Evolutionary conservation across 202 grass and related monocot species (phyloP).

Genomic region (Dendrocalamus latiflorus): DNA sequence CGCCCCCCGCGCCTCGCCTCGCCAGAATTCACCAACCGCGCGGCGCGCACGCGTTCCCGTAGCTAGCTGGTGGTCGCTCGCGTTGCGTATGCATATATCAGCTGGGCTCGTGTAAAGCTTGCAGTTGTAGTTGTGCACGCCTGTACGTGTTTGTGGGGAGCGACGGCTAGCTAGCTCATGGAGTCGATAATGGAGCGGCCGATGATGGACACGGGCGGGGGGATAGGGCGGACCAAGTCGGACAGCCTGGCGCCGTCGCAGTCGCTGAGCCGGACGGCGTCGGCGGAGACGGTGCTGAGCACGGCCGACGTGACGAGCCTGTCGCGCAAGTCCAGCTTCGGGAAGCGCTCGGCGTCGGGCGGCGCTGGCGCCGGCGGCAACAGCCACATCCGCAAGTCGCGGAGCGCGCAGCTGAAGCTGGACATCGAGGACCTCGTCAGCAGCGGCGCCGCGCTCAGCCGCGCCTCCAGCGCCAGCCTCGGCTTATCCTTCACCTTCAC

Average conservation of each 20-base stretch:
- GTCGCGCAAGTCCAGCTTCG: too few species aligned
- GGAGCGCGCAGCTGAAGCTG: conserved; percentile 81
- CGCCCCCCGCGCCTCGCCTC: background rate
- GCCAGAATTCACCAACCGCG: background rate
- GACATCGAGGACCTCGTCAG: conserved; percentile 74
- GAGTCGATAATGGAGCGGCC: conserved; percentile 33
- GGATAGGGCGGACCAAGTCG: conserved; percentile 56
- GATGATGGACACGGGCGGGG: conserved; percentile 24
- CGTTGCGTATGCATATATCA: background rate
- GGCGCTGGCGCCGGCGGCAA: conserved; percentile 20
- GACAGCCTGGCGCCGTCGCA: conserved; percentile 48
- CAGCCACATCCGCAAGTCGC: conserved; percentile 72
- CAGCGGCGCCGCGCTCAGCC: conserved; percentile 77
- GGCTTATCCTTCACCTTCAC: conserved; percentile 98
- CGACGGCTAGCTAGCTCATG: background rate
- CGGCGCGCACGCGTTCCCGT: background rate
- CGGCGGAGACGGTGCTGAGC: conserved; percentile 59
- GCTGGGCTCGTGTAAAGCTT: conserved; percentile 12
- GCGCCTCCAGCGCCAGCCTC: conserved; percentile 96
- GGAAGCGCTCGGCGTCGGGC: conserved; percentile 34
- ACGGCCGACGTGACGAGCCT: conserved; percentile 16
- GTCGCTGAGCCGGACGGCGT: conserved; percentile 65
- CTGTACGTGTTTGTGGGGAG: background rate
- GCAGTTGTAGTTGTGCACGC: background rate
- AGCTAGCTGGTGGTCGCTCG: too few species aligned